These are phyloP conservation scores for Gloeopeniophorella convolvens DNA, from an alignment of 768 basidiomycete species.

Conservation along the genomic window DNA sequence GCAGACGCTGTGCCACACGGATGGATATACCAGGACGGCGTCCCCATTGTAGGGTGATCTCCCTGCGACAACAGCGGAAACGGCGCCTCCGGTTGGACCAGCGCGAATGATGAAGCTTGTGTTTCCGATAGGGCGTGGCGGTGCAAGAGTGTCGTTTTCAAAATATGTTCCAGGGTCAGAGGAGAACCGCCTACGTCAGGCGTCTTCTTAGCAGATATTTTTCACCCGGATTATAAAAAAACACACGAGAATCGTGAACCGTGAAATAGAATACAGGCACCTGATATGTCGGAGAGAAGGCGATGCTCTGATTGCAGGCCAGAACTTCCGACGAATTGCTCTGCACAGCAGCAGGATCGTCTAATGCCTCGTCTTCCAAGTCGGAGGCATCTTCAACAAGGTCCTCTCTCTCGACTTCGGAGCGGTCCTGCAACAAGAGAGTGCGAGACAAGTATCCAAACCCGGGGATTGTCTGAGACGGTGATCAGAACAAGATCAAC, in stretches of 20 bases:
- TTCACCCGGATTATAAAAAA: not conserved
- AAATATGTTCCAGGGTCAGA: conserved; percentile 48
- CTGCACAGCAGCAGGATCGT: conserved; percentile 34
- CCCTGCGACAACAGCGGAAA: conserved; percentile 82
- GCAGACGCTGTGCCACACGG: conserved; percentile 71
- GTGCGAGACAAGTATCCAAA: conserved; percentile 29
- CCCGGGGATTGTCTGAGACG: conserved; percentile 23
- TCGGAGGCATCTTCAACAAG: conserved; percentile 4
- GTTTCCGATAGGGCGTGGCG: conserved; percentile 37
- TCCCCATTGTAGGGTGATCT: conserved; percentile 75
- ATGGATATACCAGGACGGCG: conserved; percentile 80
- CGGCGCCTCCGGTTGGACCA: conserved; percentile 42
- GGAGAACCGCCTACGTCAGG: conserved; percentile 55
- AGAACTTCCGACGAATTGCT: conserved; percentile 29
- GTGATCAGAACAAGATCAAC: conserved; percentile 4
- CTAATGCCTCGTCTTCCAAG: conserved; percentile 17
- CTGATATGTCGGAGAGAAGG: conserved; percentile 71
- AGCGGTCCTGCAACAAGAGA: conserved; percentile 12
- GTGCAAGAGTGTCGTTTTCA: conserved; percentile 56
- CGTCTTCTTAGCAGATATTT: conserved; percentile 15
- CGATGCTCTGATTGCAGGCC: conserved; percentile 57
- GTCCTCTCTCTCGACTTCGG: not conserved
- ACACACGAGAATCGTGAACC: conserved; percentile 62
- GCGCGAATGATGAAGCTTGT: conserved; percentile 45
- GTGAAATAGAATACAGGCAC: conserved; percentile 85